These are phyloP conservation scores for Tetracladium setigerum DNA, from an alignment of 495 filamentous ascomycete species.

Conservation along the genomic window DNA sequence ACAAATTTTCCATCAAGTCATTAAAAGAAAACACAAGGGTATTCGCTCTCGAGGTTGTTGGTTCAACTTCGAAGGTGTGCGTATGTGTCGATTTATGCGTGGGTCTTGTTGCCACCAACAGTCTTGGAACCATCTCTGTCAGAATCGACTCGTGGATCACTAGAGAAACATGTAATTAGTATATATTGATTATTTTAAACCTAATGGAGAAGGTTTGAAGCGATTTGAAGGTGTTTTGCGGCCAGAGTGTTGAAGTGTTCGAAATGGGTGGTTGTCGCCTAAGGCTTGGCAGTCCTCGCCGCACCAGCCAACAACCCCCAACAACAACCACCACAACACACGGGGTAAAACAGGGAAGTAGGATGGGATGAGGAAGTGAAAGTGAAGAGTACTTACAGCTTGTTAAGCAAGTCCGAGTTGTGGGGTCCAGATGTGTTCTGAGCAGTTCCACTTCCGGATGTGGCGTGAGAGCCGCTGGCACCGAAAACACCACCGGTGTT, in stretches of 20 bases:
- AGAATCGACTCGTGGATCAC: constrained; percentile 30
- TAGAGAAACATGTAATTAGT: too few relatives aligned
- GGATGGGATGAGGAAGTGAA: background rate
- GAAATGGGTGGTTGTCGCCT: too few relatives aligned
- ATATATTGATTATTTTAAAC: too few relatives aligned
- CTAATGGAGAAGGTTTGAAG: too few relatives aligned
- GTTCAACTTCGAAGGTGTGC: background rate
- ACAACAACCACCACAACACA: too few relatives aligned
- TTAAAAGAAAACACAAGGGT: background rate
- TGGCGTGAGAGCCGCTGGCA: constrained; percentile 18
- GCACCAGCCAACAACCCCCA: too few relatives aligned
- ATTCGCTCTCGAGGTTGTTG: background rate
- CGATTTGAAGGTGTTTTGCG: too few relatives aligned
- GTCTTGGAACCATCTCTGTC: constrained; percentile 17
- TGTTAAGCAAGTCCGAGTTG: constrained; percentile 26
- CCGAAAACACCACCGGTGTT: constrained; percentile 12
- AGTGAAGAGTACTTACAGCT: constrained; percentile 9
- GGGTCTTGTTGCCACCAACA: constrained; percentile 17
- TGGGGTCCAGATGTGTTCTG: constrained; percentile 34
- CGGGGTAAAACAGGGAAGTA: too few relatives aligned
- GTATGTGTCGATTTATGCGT: constrained; percentile 12
- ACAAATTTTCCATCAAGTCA: background rate
- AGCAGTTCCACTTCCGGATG: constrained; percentile 22
- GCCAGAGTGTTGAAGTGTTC: too few relatives aligned
- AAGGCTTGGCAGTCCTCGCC: too few relatives aligned